Evolutionary conservation across 2,329 filamentous ascomycete species (phyloP).

Genomic region (Curvularia sp.): DNA sequence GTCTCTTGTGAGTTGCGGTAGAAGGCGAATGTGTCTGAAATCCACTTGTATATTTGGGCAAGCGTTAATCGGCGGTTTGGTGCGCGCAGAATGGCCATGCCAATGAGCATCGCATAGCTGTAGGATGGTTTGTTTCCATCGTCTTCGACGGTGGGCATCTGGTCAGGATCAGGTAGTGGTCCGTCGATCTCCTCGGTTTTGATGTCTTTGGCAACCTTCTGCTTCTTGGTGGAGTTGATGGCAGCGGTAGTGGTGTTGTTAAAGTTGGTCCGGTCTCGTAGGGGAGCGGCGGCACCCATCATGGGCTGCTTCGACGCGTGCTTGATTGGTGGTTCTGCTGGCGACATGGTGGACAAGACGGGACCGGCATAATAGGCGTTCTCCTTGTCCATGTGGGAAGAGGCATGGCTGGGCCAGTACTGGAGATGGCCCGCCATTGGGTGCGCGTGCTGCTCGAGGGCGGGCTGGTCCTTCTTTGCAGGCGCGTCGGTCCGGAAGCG

Average conservation of each 20-base stretch:
- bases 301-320: slow-evolving; percentile 64
- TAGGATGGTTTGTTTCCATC: slow-evolving; percentile 88
- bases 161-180: slow-evolving; percentile 72
- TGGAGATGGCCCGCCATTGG: slow-evolving; percentile 60
- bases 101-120: slow-evolving; percentile 94
- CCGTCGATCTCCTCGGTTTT: slow-evolving; percentile 50
- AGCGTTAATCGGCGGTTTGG: slow-evolving; percentile 84
- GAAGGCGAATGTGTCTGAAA: slow-evolving; percentile 91
- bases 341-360: slow-evolving; percentile 42
- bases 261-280: slow-evolving; percentile 65
- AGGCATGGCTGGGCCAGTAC: slow-evolving; percentile 57
- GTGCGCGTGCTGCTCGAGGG: slow-evolving; percentile 54
- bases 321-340: slow-evolving; percentile 41
- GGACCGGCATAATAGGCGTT: slow-evolving; percentile 54
- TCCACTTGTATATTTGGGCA: slow-evolving; percentile 98
- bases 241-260: slow-evolving; percentile 3
- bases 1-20: slow-evolving; percentile 79
- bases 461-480: slow-evolving; percentile 65
- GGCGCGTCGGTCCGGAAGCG: slow-evolving; percentile 70
- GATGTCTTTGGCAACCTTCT: slow-evolving; percentile 63
- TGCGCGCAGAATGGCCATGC: slow-evolving; percentile 93
- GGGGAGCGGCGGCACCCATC: slow-evolving; percentile 75
- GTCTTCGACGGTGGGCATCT: slow-evolving; percentile 83
- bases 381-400: slow-evolving; percentile 58
- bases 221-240: slow-evolving; percentile 60